These are phyloP conservation scores for Spinellus fusiger DNA, from an alignment of 192 early-diverging fungal genomes.

Conservation along the genomic window DNA sequence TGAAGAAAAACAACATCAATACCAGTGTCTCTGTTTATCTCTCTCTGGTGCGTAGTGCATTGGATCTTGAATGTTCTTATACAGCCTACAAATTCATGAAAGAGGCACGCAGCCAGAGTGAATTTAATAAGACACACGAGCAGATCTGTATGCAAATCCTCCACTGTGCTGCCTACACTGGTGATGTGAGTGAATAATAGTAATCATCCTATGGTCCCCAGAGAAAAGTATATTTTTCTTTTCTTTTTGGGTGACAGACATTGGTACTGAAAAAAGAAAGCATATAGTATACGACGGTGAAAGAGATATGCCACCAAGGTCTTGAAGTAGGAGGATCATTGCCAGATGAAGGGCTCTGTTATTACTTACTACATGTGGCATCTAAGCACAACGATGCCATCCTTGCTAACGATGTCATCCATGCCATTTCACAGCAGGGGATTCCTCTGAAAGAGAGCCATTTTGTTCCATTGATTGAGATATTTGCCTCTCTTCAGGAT, in stretches of 20 bases:
- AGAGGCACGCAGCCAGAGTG: slow-evolving; percentile 28
- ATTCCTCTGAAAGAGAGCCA: slow-evolving; percentile 45
- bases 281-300: slow-evolving; percentile 31
- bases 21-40: slow-evolving; percentile 25
- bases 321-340: slow-evolving; percentile 12
- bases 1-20: slow-evolving; percentile 28
- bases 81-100: slow-evolving; percentile 34
- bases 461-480: slow-evolving; percentile 50
- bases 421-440: slow-evolving; percentile 26
- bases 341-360: slow-evolving; percentile 46
- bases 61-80: slow-evolving; percentile 22
- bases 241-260: neutral
- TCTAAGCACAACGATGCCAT: slow-evolving; percentile 30
- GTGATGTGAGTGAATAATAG: slow-evolving; percentile 24
- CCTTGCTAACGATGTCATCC: slow-evolving; percentile 35
- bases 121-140: slow-evolving; percentile 13
- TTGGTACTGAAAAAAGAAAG: neutral
- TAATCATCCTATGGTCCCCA: neutral
- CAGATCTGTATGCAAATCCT: slow-evolving; percentile 30
- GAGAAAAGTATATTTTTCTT: neutral
- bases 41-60: slow-evolving; percentile 28
- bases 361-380: slow-evolving; percentile 35
- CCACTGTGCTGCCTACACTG: slow-evolving; percentile 30
- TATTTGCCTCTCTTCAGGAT: slow-evolving; percentile 41
- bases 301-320: slow-evolving; percentile 39